Conservation (phyloP, 2,329 filamentous ascomycete species). For the Septoria petroselini region DNA sequence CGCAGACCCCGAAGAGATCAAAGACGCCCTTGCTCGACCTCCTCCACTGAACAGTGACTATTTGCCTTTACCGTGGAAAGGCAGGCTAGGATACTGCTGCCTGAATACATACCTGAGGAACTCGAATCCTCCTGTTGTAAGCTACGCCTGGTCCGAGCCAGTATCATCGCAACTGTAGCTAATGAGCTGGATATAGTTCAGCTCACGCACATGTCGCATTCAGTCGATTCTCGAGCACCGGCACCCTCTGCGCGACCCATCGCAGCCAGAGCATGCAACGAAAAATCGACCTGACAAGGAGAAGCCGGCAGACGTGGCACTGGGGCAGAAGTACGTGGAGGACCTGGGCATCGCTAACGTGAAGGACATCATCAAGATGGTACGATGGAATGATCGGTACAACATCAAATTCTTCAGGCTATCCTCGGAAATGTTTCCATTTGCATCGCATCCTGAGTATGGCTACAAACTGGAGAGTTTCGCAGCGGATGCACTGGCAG, state of each 20-base stretch:
- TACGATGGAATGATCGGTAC: constrained; percentile 88
- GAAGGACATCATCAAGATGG: constrained; percentile 76
- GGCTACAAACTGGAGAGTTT: constrained; percentile 80
- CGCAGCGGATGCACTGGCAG: constrained; percentile 70
- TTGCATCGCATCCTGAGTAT: constrained; percentile 82
- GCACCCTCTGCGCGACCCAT: constrained; percentile 72
- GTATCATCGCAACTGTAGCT: neutral
- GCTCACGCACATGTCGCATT: constrained; percentile 86
- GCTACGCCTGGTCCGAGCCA: neutral
- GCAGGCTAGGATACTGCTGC: constrained; percentile 85
- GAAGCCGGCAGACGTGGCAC: constrained; percentile 62
- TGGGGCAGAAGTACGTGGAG: constrained; percentile 72
- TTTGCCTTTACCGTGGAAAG: constrained; percentile 85
- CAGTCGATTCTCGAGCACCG: constrained; percentile 86
- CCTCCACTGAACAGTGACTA: constrained; percentile 80
- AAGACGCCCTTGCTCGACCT: constrained; percentile 59
- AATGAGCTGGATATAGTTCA: constrained; percentile 52
- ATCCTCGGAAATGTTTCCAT: constrained; percentile 95
- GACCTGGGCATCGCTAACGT: constrained; percentile 77
- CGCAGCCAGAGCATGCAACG: constrained; percentile 71
- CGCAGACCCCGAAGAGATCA: constrained; percentile 56
- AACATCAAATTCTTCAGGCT: constrained; percentile 89
- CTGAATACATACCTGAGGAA: constrained; percentile 86
- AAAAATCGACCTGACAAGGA: constrained; percentile 82
- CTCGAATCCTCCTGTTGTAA: constrained; percentile 68